phyloP scores from a whole-genome alignment of 768 basidiomycete genomes.

The Leccinum longicurvipes region DNA sequence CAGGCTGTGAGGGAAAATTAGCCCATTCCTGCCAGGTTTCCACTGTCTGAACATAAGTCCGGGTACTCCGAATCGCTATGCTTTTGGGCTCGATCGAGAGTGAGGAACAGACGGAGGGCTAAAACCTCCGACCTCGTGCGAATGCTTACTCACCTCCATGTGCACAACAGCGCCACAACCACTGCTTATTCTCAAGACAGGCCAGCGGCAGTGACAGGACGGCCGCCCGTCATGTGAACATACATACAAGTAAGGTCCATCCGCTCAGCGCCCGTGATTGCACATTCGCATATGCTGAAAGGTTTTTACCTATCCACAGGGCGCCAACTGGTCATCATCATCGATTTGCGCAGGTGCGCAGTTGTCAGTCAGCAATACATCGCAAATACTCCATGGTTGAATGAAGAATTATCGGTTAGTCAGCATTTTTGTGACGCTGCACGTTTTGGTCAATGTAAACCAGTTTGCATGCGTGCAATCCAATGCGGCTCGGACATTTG shows the following conservation, averaged over 20 bases:
- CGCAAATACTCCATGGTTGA: not conserved
- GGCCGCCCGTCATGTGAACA: constrained; percentile 23
- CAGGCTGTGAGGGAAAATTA: constrained; percentile 1
- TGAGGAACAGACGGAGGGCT: constrained; percentile 27
- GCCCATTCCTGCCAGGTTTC: not conserved
- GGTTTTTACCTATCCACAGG: not conserved
- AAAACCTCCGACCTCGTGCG: not conserved
- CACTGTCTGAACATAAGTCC: constrained; percentile 48
- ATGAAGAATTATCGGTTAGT: constrained; percentile 68
- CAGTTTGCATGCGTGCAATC: constrained; percentile 43
- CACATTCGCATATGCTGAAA: constrained; percentile 54
- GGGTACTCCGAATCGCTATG: constrained; percentile 28
- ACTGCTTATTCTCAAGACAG: constrained; percentile 20
- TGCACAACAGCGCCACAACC: constrained; percentile 64
- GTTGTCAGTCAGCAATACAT: not conserved
- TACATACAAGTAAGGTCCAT: not conserved
- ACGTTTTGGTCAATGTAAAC: constrained; percentile 6
- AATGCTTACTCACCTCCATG: constrained; percentile 46
- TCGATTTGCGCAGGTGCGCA: not conserved
- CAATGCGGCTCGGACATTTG: constrained; percentile 53
- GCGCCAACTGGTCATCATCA: not conserved
- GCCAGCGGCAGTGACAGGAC: not conserved
- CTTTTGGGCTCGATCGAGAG: constrained; percentile 60
- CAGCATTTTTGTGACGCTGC: not conserved
- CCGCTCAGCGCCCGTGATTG: constrained; percentile 40